phyloP scores from a whole-genome alignment of 805 yeast genomes.

The Isabelozyma heimii region DNA sequence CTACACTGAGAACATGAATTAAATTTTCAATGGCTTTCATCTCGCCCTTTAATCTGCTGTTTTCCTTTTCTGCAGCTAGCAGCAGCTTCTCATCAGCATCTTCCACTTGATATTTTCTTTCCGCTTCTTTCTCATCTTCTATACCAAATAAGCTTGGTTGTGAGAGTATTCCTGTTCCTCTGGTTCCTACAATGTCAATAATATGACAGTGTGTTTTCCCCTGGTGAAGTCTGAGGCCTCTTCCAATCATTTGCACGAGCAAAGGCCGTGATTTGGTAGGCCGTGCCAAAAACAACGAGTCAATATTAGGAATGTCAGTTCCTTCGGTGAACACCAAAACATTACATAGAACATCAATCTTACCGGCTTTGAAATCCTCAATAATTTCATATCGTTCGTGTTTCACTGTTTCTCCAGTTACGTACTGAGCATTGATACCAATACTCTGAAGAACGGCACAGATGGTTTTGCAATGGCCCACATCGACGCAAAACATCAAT shows the following conservation, averaged over 20 bases:
- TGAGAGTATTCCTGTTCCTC: constrained; percentile 51
- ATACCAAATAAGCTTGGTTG: constrained; percentile 49
- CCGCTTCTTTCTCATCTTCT: constrained; percentile 15
- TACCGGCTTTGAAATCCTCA: constrained; percentile 57
- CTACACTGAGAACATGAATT: constrained; percentile 5
- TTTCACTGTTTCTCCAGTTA: constrained; percentile 62
- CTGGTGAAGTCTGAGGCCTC: constrained; percentile 70
- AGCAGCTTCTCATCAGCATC: constrained; percentile 9
- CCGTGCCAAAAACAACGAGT: constrained; percentile 71
- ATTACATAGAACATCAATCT: constrained; percentile 72
- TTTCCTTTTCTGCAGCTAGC: constrained; percentile 7
- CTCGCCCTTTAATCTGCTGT: constrained; percentile 8
- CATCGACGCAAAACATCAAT: constrained; percentile 74
- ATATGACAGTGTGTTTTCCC: constrained; percentile 69
- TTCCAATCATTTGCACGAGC: constrained; percentile 83
- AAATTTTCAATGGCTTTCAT: constrained; percentile 7
- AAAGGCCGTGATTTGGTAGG: constrained; percentile 77
- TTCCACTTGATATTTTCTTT: too few relatives aligned
- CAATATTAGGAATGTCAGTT: constrained; percentile 88
- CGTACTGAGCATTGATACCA: constrained; percentile 69
- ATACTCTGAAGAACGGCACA: constrained; percentile 49
- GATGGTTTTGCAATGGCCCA: constrained; percentile 59
- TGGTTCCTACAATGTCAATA: constrained; percentile 72
- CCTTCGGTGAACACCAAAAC: constrained; percentile 94
- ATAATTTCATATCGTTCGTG: constrained; percentile 52